A percentile compares a stretch with the other conserved stretches of the same genome.
phyloP scores from a whole-genome alignment of 331 rosid species.

The Telfairia occidentalis region DNA sequence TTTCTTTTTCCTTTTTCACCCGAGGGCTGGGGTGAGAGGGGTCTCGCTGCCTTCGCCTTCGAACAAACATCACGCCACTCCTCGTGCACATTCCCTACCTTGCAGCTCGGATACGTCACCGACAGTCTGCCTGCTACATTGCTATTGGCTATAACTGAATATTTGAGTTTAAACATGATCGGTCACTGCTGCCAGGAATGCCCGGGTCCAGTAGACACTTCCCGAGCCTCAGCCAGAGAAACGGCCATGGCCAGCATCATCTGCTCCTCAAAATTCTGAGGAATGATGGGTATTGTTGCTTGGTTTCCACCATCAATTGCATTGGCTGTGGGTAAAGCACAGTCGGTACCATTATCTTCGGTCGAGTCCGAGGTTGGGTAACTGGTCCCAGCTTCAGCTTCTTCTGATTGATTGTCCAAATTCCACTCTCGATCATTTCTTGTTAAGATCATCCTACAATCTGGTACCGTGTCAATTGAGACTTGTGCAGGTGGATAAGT shows the following conservation, averaged over 20 bases:
- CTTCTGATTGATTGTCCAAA: conserved; percentile 35
- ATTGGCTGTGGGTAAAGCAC: conserved; percentile 28
- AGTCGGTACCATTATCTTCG: conserved; percentile 35
- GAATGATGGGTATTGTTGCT: conserved; percentile 43
- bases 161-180: conserved; percentile 17
- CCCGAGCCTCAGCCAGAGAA: conserved; percentile 82
- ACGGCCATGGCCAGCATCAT: conserved; percentile 98
- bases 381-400: conserved; percentile 47
- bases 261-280: conserved; percentile 94
- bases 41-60: conserved; percentile 34
- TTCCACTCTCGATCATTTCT: conserved; percentile 50
- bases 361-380: conserved; percentile 42
- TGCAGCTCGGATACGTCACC: conserved; percentile 3
- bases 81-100: conserved; percentile 25
- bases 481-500: conserved; percentile 39
- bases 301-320: conserved; percentile 45
- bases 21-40: conserved; percentile 16
- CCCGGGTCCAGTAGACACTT: conserved; percentile 45
- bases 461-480: conserved; percentile 26
- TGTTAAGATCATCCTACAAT: conserved; percentile 21
- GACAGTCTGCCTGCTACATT: conserved; percentile 21
- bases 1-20: conserved; percentile 40
- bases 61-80: conserved; percentile 22
- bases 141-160: background rate
- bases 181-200: conserved; percentile 64